Conservation (phyloP, 2,329 filamentous ascomycete genomes). For the Venturiaceae sp. region DNA sequence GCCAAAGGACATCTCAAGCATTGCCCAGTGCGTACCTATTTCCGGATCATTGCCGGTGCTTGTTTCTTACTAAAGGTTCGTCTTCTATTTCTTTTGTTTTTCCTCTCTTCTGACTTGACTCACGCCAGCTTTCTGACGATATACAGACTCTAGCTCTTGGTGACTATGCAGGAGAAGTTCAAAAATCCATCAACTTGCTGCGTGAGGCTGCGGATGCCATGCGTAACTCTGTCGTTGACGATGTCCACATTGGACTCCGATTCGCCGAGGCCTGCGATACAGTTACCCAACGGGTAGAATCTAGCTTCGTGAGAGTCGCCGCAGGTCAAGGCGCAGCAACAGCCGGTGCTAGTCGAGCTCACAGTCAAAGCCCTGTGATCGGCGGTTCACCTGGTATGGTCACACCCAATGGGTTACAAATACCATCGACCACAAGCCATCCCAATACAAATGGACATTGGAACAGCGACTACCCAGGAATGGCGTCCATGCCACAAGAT, state of each 20-base stretch:
- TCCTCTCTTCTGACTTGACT: neutral
- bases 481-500: neutral
- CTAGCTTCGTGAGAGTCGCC: conserved; percentile 55
- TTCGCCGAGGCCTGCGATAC: conserved; percentile 78
- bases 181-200: conserved; percentile 64
- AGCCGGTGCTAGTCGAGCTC: conserved; percentile 16
- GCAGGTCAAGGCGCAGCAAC: conserved; percentile 34
- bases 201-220: conserved; percentile 65
- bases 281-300: conserved; percentile 62
- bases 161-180: conserved; percentile 67
- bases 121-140: neutral
- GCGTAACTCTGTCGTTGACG: conserved; percentile 70
- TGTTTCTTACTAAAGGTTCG: conserved; percentile 68
- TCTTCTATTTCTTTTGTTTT: neutral
- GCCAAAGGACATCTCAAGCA: conserved; percentile 71
- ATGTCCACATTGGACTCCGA: conserved; percentile 74
- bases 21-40: conserved; percentile 74
- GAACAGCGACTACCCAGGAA: neutral
- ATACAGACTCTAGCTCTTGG: conserved; percentile 63
- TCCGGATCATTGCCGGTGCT: conserved; percentile 75
- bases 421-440: neutral
- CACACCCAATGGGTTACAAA: neutral
- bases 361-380: neutral
- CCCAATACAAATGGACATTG: neutral
- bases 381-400: neutral